Evolutionary conservation across 2,329 filamentous ascomycete species (phyloP), one percentile per base, ranked within the genome.

Genomic region (Colletotrichum australisinense): DNA sequence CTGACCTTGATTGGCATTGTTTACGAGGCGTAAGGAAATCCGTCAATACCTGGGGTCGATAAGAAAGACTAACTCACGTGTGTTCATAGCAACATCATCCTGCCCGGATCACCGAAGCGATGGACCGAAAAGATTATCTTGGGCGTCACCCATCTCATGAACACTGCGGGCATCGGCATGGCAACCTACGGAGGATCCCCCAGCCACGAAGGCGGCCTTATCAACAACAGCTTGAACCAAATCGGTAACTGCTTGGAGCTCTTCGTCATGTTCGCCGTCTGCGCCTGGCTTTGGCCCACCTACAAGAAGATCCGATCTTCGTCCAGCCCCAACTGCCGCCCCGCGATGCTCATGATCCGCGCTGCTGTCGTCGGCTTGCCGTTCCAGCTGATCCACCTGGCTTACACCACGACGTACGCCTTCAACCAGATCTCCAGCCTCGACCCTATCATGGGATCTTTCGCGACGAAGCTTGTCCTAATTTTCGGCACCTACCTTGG

Each of bases 1-100:
- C 56, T 79, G 56, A 74, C 77, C 4, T 52, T 79, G 24, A 79
- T 79, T 19, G 78, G 78, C 7, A 74, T 79, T 22, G 69, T 80
- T 19, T 80, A 79, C 62, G 78, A 80, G 73, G 76, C 75, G 79
- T 79, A 76, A 71, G 75, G 70, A 35, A 14, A 19, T 5, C 12
- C 12, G 11, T 8, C 14, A 7, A n/a, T 8, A 55, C n/a, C 8
- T n/a, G 8, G 32, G 14, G 4, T 22, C 57, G 11, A 28, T 28
- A 42, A 65, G 49, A 22, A 2, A 16, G 7, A 57, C 22, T 30
- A 5, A 22, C 67, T 62, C 42, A 19, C 30, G 55, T 38, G 12
- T 1, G 5, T 46, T 32, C 24, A n/a, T 30, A 77, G 76, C 32
- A 77, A 77, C 38, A 75, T 75, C 26, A 68, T 77, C 22, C 75